Conservation (phyloP, 2,329 filamentous ascomycete genomes). For the Trichoderma semiorbis region DNA sequence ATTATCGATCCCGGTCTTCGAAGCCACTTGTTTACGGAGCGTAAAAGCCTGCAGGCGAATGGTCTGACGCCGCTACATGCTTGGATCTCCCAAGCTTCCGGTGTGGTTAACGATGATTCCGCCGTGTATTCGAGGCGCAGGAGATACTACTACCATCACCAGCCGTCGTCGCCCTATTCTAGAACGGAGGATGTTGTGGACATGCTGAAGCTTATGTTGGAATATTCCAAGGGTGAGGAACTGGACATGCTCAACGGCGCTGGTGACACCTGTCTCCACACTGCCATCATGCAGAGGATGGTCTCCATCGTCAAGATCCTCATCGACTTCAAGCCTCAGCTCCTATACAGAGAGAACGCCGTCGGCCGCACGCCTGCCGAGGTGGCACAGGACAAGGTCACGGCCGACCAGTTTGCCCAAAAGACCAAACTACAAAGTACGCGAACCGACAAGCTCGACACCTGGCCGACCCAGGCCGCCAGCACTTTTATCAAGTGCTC, state of each 20-base stretch:
- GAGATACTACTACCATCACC: conserved; percentile 12
- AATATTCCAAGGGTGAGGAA: conserved; percentile 54
- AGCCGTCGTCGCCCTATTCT: conserved; percentile 25
- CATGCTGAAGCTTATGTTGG: conserved; percentile 48
- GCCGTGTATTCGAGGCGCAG: conserved; percentile 17
- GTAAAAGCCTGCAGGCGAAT: conserved; percentile 47
- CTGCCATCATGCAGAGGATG: conserved; percentile 42
- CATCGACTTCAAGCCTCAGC: conserved; percentile 52
- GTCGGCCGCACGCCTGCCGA: conserved; percentile 72
- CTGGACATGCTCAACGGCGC: conserved; percentile 59
- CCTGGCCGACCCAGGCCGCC: conserved; percentile 19
- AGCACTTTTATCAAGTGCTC: conserved; percentile 1
- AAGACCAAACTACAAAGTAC: conserved; percentile 17
- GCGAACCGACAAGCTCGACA: conserved; percentile 12
- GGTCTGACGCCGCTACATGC: conserved; percentile 62
- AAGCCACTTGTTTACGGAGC: conserved; percentile 55
- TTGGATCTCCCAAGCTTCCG: conserved; percentile 45
- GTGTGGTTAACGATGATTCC: conserved; percentile 15
- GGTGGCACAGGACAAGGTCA: conserved; percentile 55
- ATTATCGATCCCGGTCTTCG: conserved; percentile 58
- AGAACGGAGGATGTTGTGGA: conserved; percentile 33
- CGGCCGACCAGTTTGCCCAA: conserved; percentile 36
- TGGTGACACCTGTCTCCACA: conserved; percentile 64
- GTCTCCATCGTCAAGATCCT: conserved; percentile 41
- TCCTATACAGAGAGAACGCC: conserved; percentile 70